Base-by-base conservation (phyloP, 495 filamentous ascomycete genomes). In the Xylaria palmicola region DNA sequence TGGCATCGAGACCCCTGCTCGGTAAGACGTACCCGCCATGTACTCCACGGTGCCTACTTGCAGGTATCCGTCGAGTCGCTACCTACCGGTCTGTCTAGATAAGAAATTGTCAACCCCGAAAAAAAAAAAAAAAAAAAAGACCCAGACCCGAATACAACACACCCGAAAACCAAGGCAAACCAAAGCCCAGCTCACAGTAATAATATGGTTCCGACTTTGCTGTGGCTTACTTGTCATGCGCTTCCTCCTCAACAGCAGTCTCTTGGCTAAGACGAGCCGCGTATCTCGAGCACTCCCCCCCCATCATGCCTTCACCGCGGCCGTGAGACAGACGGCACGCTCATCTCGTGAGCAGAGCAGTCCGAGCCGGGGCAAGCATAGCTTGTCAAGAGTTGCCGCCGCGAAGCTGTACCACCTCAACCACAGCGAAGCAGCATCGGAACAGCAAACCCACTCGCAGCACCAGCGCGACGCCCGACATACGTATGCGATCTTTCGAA, bases 221-320 rank as follows among this genome's bases (percentile, higher is more conserved):
- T 29, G 53, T 15, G 34, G 61, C 26, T 55, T 53, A 32, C 44
- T 48, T 62, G 64, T 60, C 60, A 72, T 72, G 69, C 64, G 64
- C 55, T 30, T 59, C 60, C 34, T 64, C 59, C 45, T 62, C 54
- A 64, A 39, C 29, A 30, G 62, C 59, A 51, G 51, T 59, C 34
- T 45, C 59, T 51, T 62, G 55, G 62, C 64, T 65, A 72, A 48
- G 43, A 56, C 62, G 40, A 61, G 64, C 66, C 61, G 26, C 37
- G 45, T 57, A 59, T 19, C 36, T 57, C 52, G 51, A 26, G 22
- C 53, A 49, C 51, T 45, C 45, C 53, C 54, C 40, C 62, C 54
- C 40, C 62, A 39, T 20, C 50, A 65, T 62, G 62, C 57, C 36
- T 69, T 69, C 19, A 59, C 59, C 39, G 68, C 68, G 2, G 60